Base-by-base conservation (phyloP, 257 asterid species). In the Capsicum chinense region DNA sequence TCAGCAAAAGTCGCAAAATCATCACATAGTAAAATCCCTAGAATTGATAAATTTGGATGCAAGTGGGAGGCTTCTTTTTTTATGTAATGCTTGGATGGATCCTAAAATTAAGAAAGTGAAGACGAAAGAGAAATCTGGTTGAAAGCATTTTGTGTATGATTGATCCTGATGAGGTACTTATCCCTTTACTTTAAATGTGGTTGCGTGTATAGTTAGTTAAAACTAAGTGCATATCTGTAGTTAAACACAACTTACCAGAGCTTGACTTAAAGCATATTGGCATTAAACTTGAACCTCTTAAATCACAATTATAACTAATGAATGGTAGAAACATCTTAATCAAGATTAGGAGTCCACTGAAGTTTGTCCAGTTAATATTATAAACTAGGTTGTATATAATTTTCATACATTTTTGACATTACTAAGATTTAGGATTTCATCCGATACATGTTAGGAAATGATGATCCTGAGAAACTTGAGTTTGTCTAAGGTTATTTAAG, bases 21-120 rank as follows among this genome's bases (percentile, higher is more conserved):
- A 64, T 81, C 89, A 26, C 83, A 50, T 35, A 48, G 83, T 62
- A 89, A 33, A 39, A 60, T 68, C 56, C 17, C 62, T 16, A 87
- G 84, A 80, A 50, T 11, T 79, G 33, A 79, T 60, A 86, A 33
- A 59, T 74, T 68, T 63, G 39, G 76, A 79, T 83, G 90, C 79
- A 91, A 92, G 86, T 84, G 95, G 87, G 97, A 83, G 86, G 88
- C 93, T 6, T 91, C 89, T 80, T 74, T 7, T 66, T 79, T 79
- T 56, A 59, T 82, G 5, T 89, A 85, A 85, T 58, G 81, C 84
- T 68, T 87, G 84, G 90, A 87, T 33, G 57, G 11, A 12, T 14
- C 76, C 83, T 11, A 42, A 54, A 52, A 83, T 56, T 15, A 88
- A 89, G 79, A 91, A 83, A 79, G 54, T 81, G 70, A 83, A 83